Base-by-base conservation (phyloP, 2,329 filamentous ascomycete species). In the Colletotrichum sp. region DNA sequence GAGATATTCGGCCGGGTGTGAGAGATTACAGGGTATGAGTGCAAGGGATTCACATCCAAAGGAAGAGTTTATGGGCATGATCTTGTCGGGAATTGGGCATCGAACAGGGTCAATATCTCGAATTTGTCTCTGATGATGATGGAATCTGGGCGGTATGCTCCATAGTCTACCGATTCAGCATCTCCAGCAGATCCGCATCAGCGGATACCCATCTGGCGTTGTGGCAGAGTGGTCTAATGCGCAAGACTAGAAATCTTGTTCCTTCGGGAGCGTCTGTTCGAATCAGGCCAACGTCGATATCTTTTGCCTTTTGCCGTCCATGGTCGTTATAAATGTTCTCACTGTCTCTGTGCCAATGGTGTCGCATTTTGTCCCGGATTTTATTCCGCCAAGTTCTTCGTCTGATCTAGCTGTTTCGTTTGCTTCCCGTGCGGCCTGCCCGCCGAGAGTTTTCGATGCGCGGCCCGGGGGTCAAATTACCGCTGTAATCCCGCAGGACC, bases 241-340 rank as follows among this genome's bases (percentile, higher is more conserved):
- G 72, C 72, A 75, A 75, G 72, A 75, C 72, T 75, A 75, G 72
- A 75, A 75, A 72, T 75, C 72, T 75, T 75, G 72, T 75, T 75
- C 72, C 72, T 75, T 75, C 72, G 72, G 72, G 72, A 74, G 72
- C 72, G 72, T 74, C 72, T 74, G 72, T 75, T 75, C 73, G 73
- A 75, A 75, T 75, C 73, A 75, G 73, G 73, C 73, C 73, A 75
- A 75, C 73, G 73, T 73, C 73, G 73, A 38, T 8, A 1, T 48
- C 4, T 38, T 32, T 65, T 70, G 67, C 8, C 1, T 75, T 72
- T 61, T 55, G 32, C 32, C 10, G 32, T 34, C 32, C 32, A 34
- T 34, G 12, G 2, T 2, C 32, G 5, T 34, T 34, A 1, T 34
- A 3, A 34, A 34, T 34, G 32, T 34, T 34, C 12, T 10, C 18